Evolutionary conservation across 257 asterid species (phyloP), one percentile per base, ranked within the genome.

Genomic region (Nicotiana tomentosiformis): DNA sequence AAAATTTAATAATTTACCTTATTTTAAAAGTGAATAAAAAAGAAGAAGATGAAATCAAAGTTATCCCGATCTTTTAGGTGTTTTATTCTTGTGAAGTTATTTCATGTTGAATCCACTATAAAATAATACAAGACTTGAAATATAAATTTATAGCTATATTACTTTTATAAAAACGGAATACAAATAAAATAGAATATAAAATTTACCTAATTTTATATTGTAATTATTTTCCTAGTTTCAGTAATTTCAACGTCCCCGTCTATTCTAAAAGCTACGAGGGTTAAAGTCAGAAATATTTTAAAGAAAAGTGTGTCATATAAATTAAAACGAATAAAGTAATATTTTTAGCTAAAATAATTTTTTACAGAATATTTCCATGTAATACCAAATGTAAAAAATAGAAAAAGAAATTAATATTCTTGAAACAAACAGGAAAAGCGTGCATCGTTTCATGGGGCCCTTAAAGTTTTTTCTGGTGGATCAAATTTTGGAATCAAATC

Each of bases 401-500:
- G 35, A 17, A 14, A 43, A 5, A 2, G 15, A 1, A 49, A 49
- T 0, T 46, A 74, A 74, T 74, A 76, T 76, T 26, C 43, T 51
- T 74, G 14, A 26, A 76, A 74, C 20, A 49, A 72, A 74, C 61
- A 74, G 5, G 14, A 74, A 72, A 74, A 74, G 79, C 23, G 62
- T 76, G 80, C 64, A 76, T 51, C 37, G 32, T 14, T 76, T 49
- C 15, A 29, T 51, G 64, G 80, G 65, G 46, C 65, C 80, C 62
- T 76, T 29, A 20, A 76, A 76, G 80, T 76, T 51, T 76, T 61
- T 51, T 51, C 65, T 51, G 80, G 80, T 76, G 80, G 80, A 76
- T 76, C 65, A 76, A 76, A 76, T 51, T 76, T 29, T 74, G 43
- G 80, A 74, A 74, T 74, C 62, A 46, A 67, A 77, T n/a, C 9